Base-by-base conservation (phyloP, 352 stramenopile species). In the Elongisporangium undulatum region DNA sequence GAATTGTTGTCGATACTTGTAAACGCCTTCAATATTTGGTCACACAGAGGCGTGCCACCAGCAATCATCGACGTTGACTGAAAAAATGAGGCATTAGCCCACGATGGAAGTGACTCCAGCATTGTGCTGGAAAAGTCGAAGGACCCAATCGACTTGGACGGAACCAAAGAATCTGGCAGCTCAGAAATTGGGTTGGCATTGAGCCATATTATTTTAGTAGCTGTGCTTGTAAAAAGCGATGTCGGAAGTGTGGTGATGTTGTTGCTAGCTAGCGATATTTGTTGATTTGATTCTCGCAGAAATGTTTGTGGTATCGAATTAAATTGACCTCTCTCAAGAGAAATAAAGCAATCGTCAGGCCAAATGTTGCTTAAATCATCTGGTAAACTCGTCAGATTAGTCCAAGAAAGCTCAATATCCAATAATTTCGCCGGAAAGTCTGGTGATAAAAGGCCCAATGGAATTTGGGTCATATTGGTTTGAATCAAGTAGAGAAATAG, bases 381-480 rank as follows among this genome's bases (percentile, higher is more conserved):
- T 0, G 78, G 71, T 10, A 86, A 20, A 6, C 24, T 17, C 0
- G 52, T 58, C 0, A 82, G 55, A 53, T 82, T 86, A 2, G 75
- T 72, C 1, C 69, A 59, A 6, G 61, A 71, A 21, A 86, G 58
- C 49, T 82, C 67, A 38, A 86, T 63, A 29, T 83, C 74, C 15
- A 58, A 52, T 7, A 85, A 20, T 2, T 49, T 56, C 1, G 57
- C 39, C 2, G 75, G 74, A 21, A 81, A 79, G 15, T 77, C 56
- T 2, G 20, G n/a, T 0, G 64, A 74, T n/a, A 75, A 49, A 38
- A 88, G 49, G 0, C 75, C 73, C 0, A 24, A 5, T 10, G 77
- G 75, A 0, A 87, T 20, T 45, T 77, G 56, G 0, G 67, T 57
- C 59, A 79, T 71, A 16, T 71, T 72, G 13, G 72, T 68, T 12